These are phyloP conservation scores for Sporothrix mexicana DNA, from an alignment of 2,329 filamentous ascomycete genomes.

Conservation along the genomic window DNA sequence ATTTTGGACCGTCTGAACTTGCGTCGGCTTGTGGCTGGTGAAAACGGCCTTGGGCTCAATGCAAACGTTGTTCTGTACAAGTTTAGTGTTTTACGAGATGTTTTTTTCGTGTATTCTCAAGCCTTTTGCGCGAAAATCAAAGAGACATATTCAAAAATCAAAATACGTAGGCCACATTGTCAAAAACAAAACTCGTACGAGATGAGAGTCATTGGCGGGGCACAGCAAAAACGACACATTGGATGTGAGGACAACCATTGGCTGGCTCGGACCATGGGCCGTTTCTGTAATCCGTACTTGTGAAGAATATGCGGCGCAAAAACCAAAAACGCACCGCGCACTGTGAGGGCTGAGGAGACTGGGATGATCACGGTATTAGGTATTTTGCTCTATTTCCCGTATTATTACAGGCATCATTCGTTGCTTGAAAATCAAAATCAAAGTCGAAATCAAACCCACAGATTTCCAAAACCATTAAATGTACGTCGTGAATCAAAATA, in stretches of 20 bases:
- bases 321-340: no score
- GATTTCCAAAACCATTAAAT: no score
- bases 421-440: no score
- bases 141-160: neutral
- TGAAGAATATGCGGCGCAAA: no score
- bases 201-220: neutral
- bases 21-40: neutral
- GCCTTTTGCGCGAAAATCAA: no score
- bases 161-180: neutral
- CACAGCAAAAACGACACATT: neutral
- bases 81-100: neutral
- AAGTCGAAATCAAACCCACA: neutral
- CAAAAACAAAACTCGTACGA: neutral
- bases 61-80: neutral
- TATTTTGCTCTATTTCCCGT: neutral
- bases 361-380: neutral
- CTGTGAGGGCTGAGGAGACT: no score
- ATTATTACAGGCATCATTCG: no score
- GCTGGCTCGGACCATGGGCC: neutral
- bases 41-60: neutral
- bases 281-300: no score
- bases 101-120: no score
- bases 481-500: neutral
- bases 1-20: constrained; percentile 7
- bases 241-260: neutral